Base-by-base conservation (phyloP, 495 filamentous ascomycete species). In the Cryomyces minteri region DNA sequence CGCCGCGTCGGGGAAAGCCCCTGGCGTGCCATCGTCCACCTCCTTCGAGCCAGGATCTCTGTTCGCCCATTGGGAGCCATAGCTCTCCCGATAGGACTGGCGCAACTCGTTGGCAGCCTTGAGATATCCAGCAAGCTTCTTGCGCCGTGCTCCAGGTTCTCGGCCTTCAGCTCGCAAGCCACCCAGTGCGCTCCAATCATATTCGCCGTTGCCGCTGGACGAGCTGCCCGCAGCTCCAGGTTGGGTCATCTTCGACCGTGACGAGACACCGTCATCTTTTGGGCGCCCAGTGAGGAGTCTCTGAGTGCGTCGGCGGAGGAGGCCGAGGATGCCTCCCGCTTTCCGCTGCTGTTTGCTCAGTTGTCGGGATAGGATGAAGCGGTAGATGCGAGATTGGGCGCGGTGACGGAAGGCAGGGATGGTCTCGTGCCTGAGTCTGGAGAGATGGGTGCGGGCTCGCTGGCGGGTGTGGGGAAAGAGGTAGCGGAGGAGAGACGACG, bases 101-200 rank as follows among this genome's bases (percentile, higher is more conserved):
- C 85, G 74, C 49, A 96, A 61, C 62, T 96, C 88, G 51, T 86
- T 92, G 14, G 88, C 92, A 31, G 88, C 85, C 34, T 83, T 84
- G 29, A 90, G 61, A 55, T 88, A 92, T 10, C 81, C 85, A 29
- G 81, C 84, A 11, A 95, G 60, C 69, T 81, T 93, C 59, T 73
- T 80, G 48, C 90, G 72, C 40, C 85, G 64, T 9, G 75, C 63
- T 3, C 88, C 85, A 18, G 69, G 64, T 54, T 83, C 82, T 30
- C 72, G 48, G 6, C 57, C 59, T 25, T 41, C 28, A 41, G 40
- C 9, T 11, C n/a, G 34, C 3, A 37, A 12, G 36, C 42, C 14
- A 48, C 54, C 25, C 38, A 12, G 11, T 18, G 18, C 39, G 18
- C 18, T 2, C 18, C 18, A 25, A 25, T 41, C 32, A 18, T 39